Percentiles rank a stretch among this genome's conserved stretches.
Conservation (phyloP, 164 flowering plant genomes). For the Vitis amurensis region DNA sequence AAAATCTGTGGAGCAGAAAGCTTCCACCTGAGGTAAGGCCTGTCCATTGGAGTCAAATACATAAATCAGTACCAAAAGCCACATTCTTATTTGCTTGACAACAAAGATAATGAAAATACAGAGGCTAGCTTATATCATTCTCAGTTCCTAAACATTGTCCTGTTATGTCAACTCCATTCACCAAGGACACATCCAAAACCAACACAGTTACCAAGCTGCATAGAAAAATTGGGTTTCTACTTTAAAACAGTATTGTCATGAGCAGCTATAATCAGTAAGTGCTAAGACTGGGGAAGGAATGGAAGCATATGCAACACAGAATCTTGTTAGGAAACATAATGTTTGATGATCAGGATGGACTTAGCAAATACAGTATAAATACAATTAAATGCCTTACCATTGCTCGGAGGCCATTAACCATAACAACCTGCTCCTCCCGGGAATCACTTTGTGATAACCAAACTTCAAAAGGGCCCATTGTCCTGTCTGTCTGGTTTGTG, state of each 20-base stretch:
- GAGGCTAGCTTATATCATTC: background rate
- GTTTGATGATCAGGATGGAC: background rate
- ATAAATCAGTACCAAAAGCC: conserved; percentile 6
- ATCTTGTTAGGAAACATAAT: no score
- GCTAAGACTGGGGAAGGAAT: no score
- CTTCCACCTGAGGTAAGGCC: conserved; percentile 68
- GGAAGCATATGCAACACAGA: no score
- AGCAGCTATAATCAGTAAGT: no score
- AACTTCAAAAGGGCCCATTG: conserved; percentile 84
- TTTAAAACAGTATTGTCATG: no score
- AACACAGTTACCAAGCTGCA: no score
- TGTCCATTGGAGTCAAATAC: conserved; percentile 24
- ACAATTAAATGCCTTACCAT: conserved; percentile 47
- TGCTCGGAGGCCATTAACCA: conserved; percentile 78
- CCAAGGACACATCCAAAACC: no score
- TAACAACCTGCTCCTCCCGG: conserved; percentile 58
- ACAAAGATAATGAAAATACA: background rate
- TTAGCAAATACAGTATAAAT: background rate
- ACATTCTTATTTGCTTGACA: background rate
- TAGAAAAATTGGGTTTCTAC: no score
- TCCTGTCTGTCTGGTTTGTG: conserved; percentile 71
- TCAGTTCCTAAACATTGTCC: background rate
- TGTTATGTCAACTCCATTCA: background rate
- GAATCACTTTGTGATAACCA: conserved; percentile 47
- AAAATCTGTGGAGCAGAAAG: conserved; percentile 58